These are phyloP conservation scores for Teunomyces lycoperdinae DNA, from an alignment of 805 yeast genomes.

Conservation along the genomic window DNA sequence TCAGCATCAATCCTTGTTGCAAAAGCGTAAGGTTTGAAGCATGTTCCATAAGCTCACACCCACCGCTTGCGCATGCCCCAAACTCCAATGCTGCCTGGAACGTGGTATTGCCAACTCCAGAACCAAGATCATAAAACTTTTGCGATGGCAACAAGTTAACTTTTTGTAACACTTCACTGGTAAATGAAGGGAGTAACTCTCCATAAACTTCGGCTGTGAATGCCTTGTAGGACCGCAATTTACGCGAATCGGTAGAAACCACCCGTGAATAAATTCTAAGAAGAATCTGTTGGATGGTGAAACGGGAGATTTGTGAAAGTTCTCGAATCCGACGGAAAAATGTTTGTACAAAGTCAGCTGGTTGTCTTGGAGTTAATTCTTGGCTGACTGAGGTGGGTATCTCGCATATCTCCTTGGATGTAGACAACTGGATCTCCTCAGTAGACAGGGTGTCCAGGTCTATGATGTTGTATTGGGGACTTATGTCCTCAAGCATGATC, in stretches of 20 bases:
- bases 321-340: slow-evolving; percentile 20
- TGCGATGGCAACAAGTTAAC: slow-evolving; percentile 53
- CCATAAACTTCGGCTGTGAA: slow-evolving; percentile 92
- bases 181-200: slow-evolving; percentile 76
- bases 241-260: slow-evolving; percentile 69
- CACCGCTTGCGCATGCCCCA: slow-evolving; percentile 75
- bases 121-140: slow-evolving; percentile 83
- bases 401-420: background rate
- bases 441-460: background rate
- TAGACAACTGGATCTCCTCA: background rate
- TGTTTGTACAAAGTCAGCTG: slow-evolving; percentile 16
- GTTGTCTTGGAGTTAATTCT: slow-evolving; percentile 11
- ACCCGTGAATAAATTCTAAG: slow-evolving; percentile 72
- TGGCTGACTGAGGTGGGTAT: slow-evolving; percentile 2
- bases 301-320: slow-evolving; percentile 27
- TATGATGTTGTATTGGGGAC: slow-evolving; percentile 10
- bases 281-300: slow-evolving; percentile 59
- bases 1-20: slow-evolving; percentile 58
- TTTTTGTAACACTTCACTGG: slow-evolving; percentile 58
- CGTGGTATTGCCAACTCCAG: slow-evolving; percentile 92
- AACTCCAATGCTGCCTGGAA: slow-evolving; percentile 85
- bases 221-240: slow-evolving; percentile 70
- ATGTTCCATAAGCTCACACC: slow-evolving; percentile 85
- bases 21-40: slow-evolving; percentile 66
- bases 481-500: slow-evolving; percentile 8